Conservation (phyloP, 1,284 basidiomycete species). For the Marasmius oreades region DNA sequence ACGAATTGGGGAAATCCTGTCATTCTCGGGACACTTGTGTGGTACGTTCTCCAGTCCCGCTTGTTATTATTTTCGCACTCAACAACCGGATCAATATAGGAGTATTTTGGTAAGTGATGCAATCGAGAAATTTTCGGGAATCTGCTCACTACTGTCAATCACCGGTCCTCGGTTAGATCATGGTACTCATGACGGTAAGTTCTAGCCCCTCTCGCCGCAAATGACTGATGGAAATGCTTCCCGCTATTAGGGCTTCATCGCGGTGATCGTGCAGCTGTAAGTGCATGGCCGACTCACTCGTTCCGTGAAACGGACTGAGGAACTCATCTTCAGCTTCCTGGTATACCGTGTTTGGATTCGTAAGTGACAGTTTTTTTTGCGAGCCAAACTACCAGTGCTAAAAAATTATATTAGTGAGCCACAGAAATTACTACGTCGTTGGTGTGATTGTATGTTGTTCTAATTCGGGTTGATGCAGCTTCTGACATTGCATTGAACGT, state of each 20-base stretch:
- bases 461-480: too few species aligned
- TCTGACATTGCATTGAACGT: background rate
- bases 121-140: too few species aligned
- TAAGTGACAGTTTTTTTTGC: background rate
- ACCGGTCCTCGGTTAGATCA: background rate
- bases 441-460: background rate
- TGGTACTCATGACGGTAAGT: background rate
- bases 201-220: background rate
- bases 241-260: background rate
- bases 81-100: too few species aligned
- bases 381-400: background rate
- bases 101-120: conserved; percentile 2
- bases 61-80: too few species aligned
- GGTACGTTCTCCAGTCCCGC: background rate
- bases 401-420: background rate
- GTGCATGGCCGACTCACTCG: background rate
- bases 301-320: background rate
- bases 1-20: background rate
- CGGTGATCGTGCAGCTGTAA: background rate
- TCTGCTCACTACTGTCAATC: background rate
- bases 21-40: background rate
- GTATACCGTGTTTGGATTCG: conserved; percentile 1
- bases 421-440: background rate
- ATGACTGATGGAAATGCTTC: background rate
- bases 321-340: background rate